A percentile compares a stretch with the other conserved stretches of the same genome.
Conservation (phyloP, 1,139 yeast species). For the Debaryomycetaceae sp. region DNA sequence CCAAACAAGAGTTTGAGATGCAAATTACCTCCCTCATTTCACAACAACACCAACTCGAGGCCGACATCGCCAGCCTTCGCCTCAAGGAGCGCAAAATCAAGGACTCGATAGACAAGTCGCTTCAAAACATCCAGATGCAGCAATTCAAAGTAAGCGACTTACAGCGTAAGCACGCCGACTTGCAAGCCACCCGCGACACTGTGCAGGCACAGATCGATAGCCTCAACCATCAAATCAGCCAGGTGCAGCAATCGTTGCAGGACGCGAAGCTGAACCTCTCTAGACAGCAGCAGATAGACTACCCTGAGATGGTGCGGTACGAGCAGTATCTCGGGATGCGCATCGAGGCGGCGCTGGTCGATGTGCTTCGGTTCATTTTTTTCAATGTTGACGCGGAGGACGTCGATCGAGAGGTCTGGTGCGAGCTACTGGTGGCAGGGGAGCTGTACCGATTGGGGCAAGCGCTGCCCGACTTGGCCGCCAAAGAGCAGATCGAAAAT, state of each 20-base stretch:
- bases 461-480: slow-evolving; percentile 27
- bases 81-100: slow-evolving; percentile 20
- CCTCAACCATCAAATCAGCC: slow-evolving; percentile 19
- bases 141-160: slow-evolving; percentile 27
- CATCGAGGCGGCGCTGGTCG: slow-evolving; percentile 36
- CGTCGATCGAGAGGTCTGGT: slow-evolving; percentile 30
- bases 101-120: slow-evolving; percentile 15
- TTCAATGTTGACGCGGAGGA: slow-evolving; percentile 39
- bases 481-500: slow-evolving; percentile 16
- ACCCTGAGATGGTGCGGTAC: slow-evolving; percentile 36
- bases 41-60: slow-evolving; percentile 22
- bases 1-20: slow-evolving; percentile 26
- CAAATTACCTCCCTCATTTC: slow-evolving; percentile 25
- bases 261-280: slow-evolving; percentile 17
- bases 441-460: slow-evolving; percentile 27
- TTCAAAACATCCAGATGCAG: slow-evolving; percentile 20
- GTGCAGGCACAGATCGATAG: slow-evolving; percentile 24
- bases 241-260: slow-evolving; percentile 17
- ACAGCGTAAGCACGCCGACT: slow-evolving; percentile 18
- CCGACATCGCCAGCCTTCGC: slow-evolving; percentile 18
- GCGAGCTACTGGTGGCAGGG: slow-evolving; percentile 35
- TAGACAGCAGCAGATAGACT: slow-evolving; percentile 29
- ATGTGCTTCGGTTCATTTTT: slow-evolving; percentile 36
- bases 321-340: slow-evolving; percentile 44
- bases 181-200: slow-evolving; percentile 18